A percentile compares a stretch with the other conserved stretches of the same genome.
Evolutionary conservation across 2,329 filamentous ascomycete genomes (phyloP).

Genomic region (Pseudogymnoascus sp.): DNA sequence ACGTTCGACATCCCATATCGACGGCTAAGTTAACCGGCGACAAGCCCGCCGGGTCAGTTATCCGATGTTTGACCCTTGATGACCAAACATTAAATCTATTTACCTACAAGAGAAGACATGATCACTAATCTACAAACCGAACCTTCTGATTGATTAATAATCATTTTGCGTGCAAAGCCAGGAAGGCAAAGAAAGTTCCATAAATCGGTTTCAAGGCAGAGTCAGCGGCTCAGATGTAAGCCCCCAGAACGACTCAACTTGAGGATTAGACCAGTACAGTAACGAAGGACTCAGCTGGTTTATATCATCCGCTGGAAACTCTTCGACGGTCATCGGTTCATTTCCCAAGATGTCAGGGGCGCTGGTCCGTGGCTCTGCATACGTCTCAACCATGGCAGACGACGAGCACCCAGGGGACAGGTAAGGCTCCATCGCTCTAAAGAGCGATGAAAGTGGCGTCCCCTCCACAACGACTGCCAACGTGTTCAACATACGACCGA

Average conservation of each 20-base stretch:
- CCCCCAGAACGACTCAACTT: neutral
- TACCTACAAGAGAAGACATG: neutral
- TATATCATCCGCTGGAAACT: neutral
- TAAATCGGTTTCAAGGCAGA: neutral
- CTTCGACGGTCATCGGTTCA: neutral
- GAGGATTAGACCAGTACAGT: neutral
- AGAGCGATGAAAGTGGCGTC: neutral
- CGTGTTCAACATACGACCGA: slow-evolving; percentile 1
- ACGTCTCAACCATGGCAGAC: neutral
- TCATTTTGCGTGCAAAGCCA: neutral
- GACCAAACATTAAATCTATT: neutral
- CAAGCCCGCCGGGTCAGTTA: neutral
- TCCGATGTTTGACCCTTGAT: neutral
- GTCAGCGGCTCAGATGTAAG: neutral
- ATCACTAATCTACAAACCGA: neutral
- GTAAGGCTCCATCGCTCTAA: neutral
- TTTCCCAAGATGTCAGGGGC: neutral
- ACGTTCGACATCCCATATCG: neutral
- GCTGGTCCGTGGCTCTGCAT: neutral
- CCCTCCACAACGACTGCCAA: neutral
- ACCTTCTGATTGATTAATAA: neutral
- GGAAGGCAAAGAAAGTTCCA: neutral
- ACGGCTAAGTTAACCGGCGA: neutral
- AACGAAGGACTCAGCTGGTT: neutral
- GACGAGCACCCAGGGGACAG: neutral